phyloP scores from a whole-genome alignment of 2,329 filamentous ascomycete species.

The Fusarium chaquense region DNA sequence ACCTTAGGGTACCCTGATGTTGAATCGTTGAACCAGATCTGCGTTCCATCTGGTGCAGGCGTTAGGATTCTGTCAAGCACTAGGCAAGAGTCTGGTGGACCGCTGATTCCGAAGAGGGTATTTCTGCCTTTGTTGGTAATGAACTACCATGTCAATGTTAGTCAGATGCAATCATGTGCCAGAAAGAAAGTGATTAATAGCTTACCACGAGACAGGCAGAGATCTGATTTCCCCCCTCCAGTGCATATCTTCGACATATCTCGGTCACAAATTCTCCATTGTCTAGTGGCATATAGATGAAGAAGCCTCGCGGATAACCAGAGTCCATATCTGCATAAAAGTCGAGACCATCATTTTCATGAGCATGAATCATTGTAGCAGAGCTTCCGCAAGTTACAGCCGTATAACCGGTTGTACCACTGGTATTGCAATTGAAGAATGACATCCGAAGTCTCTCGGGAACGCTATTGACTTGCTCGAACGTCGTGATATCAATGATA shows the following conservation, averaged over 20 bases:
- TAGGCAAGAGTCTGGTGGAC: constrained; percentile 20
- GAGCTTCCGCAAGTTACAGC: constrained; percentile 7
- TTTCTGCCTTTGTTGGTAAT: constrained; percentile 26
- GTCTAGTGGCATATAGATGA: constrained; percentile 26
- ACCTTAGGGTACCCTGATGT: neutral
- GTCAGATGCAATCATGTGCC: neutral
- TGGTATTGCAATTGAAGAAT: constrained; percentile 16
- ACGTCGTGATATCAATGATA: constrained; percentile 22
- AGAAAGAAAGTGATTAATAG: neutral
- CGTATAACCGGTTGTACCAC: constrained; percentile 22
- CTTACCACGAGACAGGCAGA: constrained; percentile 24
- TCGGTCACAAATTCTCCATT: constrained; percentile 25
- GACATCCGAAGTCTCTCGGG: constrained; percentile 18
- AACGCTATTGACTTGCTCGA: constrained; percentile 1
- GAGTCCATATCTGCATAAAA: too few relatives aligned
- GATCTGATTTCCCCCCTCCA: neutral
- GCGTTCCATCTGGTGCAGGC: constrained; percentile 11
- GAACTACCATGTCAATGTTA: neutral
- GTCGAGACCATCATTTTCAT: neutral
- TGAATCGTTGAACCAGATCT: constrained; percentile 14
- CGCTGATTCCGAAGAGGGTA: constrained; percentile 20
- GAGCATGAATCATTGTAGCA: constrained; percentile 9
- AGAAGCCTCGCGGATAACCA: neutral
- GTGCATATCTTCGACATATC: constrained; percentile 23
- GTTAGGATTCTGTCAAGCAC: constrained; percentile 8